Evolutionary conservation across 257 asterid genomes (phyloP).

Genomic region (Plectranthus barbatus): DNA sequence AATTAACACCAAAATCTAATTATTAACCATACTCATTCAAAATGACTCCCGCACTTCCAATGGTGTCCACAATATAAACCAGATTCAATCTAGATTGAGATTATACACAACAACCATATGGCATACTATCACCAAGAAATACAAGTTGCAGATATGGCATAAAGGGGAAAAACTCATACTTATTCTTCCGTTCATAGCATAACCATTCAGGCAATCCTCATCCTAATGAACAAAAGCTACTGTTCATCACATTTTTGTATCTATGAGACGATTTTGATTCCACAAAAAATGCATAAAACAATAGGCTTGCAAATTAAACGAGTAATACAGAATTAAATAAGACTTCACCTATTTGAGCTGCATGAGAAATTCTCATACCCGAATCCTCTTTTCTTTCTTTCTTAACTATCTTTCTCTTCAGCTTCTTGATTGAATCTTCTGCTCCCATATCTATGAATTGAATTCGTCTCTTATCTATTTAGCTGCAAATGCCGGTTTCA

Average conservation of each 20-base stretch:
- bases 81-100: too few relatives aligned
- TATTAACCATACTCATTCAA: background rate
- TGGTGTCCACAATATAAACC: background rate
- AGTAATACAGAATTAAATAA: background rate
- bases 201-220: background rate
- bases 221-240: background rate
- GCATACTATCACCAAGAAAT: background rate
- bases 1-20: background rate
- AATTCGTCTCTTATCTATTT: too few relatives aligned
- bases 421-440: conserved; percentile 19
- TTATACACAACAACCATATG: too few relatives aligned
- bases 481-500: too few relatives aligned
- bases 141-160: background rate
- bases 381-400: conserved; percentile 1
- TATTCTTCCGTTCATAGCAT: background rate
- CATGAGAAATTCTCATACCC: background rate
- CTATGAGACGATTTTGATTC: background rate
- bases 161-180: background rate
- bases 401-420: conserved; percentile 17
- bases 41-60: background rate
- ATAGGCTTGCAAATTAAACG: background rate
- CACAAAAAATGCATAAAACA: background rate
- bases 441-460: conserved; percentile 20
- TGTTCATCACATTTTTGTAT: background rate
- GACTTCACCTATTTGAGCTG: conserved; percentile 4